These are phyloP conservation scores for Pistacia vera DNA, from an alignment of 345 rosid species.

Conservation along the genomic window DNA sequence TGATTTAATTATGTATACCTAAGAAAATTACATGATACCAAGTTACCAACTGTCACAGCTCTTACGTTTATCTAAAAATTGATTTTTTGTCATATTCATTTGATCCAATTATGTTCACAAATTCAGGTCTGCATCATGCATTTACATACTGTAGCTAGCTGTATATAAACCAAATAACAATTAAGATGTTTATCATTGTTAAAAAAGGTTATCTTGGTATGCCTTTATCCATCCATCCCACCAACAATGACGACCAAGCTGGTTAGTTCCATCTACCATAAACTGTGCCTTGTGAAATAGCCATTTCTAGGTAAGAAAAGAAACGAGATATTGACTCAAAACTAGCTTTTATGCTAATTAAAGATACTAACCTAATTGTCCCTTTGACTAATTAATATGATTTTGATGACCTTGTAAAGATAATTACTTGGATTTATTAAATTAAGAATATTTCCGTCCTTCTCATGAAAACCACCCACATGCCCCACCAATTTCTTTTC, in stretches of 20 bases:
- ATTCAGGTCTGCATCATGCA: background rate
- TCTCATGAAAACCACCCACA: background rate
- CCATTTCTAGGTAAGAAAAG: constrained; percentile 10
- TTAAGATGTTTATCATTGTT: too few species aligned
- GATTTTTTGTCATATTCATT: constrained; percentile 26
- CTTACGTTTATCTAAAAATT: constrained; percentile 16
- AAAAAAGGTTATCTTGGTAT: background rate
- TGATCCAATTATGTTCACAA: constrained; percentile 15
- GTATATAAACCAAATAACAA: too few species aligned
- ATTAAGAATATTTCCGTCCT: background rate
- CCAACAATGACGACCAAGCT: constrained; percentile 23
- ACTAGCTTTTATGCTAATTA: background rate
- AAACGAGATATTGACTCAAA: background rate
- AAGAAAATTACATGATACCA: constrained; percentile 33
- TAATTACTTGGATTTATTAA: background rate
- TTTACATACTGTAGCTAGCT: too few species aligned
- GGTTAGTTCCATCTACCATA: constrained; percentile 23
- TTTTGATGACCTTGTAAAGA: background rate
- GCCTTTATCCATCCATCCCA: constrained; percentile 9
- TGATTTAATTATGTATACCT: constrained; percentile 27
- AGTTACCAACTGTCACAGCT: constrained; percentile 26
- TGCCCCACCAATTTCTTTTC: background rate
- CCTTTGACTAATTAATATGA: background rate
- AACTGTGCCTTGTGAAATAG: background rate
- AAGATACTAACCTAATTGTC: background rate